Percentiles rank a stretch among this genome's conserved stretches.
Evolutionary conservation across 306 rosid genomes (phyloP).

Genomic region (Casuarina equisetifolia): DNA sequence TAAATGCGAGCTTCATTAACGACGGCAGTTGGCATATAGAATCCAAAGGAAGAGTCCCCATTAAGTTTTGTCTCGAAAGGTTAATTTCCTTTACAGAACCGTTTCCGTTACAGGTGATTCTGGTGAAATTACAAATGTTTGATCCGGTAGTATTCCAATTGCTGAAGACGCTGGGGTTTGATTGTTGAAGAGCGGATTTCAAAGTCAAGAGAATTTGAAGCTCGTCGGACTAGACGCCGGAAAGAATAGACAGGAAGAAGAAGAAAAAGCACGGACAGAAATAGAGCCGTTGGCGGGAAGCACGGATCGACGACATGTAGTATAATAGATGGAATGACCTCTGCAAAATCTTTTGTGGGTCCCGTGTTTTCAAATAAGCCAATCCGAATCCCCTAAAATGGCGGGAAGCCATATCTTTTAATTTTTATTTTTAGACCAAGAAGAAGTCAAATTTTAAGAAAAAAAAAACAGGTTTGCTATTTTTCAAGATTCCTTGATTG

Average conservation of each 20-base stretch:
- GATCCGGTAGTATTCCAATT: conserved; percentile 43
- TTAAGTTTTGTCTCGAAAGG: conserved; percentile 45
- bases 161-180: conserved; percentile 30
- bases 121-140: conserved; percentile 47
- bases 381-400: too few species aligned
- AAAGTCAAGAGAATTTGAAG: conserved; percentile 52
- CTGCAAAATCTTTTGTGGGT: not conserved
- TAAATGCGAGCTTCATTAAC: conserved; percentile 54
- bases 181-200: conserved; percentile 40
- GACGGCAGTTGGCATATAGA: conserved; percentile 61
- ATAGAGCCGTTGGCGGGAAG: not conserved
- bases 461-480: too few species aligned
- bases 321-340: conserved; percentile 7
- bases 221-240: conserved; percentile 40
- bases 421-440: too few species aligned
- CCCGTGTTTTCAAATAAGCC: too few species aligned
- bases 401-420: too few species aligned
- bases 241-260: conserved; percentile 34
- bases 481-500: too few species aligned
- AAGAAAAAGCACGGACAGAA: conserved; percentile 16
- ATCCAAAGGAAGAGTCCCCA: conserved; percentile 64
- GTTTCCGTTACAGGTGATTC: conserved; percentile 50
- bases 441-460: too few species aligned
- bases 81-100: conserved; percentile 52
- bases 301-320: conserved; percentile 38